Conservation (phyloP, 192 early-diverging fungal species). For the Phlyctochytrium arcticum region DNA sequence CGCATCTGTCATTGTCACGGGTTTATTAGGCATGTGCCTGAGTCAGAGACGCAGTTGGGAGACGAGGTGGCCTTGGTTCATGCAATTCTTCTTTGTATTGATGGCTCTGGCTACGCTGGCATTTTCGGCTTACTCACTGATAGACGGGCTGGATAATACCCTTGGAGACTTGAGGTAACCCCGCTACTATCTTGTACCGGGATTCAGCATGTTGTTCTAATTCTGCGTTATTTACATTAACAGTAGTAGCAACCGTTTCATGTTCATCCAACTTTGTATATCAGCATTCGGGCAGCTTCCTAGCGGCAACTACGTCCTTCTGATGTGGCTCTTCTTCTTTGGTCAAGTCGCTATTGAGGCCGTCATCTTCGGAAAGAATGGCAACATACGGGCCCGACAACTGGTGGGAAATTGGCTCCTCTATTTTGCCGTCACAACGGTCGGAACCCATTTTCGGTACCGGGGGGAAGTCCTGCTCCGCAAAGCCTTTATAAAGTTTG, state of each 20-base stretch:
- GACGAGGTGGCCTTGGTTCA: constrained; percentile 8
- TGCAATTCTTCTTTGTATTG: not conserved
- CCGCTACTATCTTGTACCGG: too few relatives aligned
- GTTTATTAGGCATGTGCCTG: constrained; percentile 1
- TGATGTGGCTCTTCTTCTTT: constrained; percentile 1
- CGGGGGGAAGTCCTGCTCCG: constrained; percentile 19
- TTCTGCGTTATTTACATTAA: too few relatives aligned
- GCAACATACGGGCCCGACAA: not conserved
- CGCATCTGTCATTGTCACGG: not conserved
- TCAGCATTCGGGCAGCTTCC: constrained; percentile 7
- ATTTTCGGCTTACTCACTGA: too few relatives aligned
- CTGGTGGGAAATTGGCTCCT: constrained; percentile 14
- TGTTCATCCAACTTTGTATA: constrained; percentile 13
- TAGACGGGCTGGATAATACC: too few relatives aligned
- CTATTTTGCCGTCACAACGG: constrained; percentile 5
- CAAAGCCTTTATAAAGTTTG: constrained; percentile 20
- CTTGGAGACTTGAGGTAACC: too few relatives aligned
- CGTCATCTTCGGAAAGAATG: not conserved
- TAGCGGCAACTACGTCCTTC: not conserved
- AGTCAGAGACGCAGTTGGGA: not conserved
- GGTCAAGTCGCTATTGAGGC: constrained; percentile 20
- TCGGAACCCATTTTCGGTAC: constrained; percentile 19
- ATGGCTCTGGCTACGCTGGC: constrained; percentile 5
- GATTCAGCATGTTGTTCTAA: too few relatives aligned
- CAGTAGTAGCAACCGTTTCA: constrained; percentile 5